Evolutionary conservation across 805 yeast species (phyloP), one percentile per base, ranked within the genome.

Genomic region (Barnettozyma pratensis): DNA sequence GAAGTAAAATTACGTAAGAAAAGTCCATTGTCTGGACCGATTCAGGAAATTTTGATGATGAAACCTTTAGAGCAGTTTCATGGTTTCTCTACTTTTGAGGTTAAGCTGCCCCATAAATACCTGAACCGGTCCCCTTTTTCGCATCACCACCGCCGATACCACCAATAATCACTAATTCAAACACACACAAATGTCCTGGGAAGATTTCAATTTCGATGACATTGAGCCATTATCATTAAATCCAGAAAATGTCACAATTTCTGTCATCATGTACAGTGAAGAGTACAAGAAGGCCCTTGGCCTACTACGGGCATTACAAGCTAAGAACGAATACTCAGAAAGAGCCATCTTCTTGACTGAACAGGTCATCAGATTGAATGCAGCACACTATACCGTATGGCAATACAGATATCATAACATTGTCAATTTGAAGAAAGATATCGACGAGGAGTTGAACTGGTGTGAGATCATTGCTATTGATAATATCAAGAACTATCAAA

Each of bases 331-430:
- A 61, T 71, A 75, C 55, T 76, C 89, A 1, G 81, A 78, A 38
- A 71, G 98, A 50, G 89, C 96, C 0, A 66, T 89, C 26, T 75
- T 74, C 19, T 66, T 90, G 39, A 85, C 96, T 0, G 73, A 76
- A 11, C 65, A 67, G 28, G 84, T 85, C 3, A 83, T 94, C 44
- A 76, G 69, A 11, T 59, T 76, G 47, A 83, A 87, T 37, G 90
- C 97, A 0, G 96, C 97, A 0, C 96, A 92, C 64, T 94, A 94
- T 63, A 85, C 97, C 0, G 84, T 84, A 1, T 94, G 98, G 98
- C 76, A 76, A 43, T 87, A 81, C 64, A 66, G 92, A 29, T 81
- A 66, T 50, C 70, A 77, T 39, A 82, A 81, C 27, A 58, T 85
- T 27, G 57, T 60, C 27, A 55, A 66, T 31, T 52, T 83, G 37